Percentiles rank a stretch among this genome's conserved stretches.
These are phyloP conservation scores for Nicotiana knightiana DNA, from an alignment of 257 asterid genomes.

Conservation along the genomic window DNA sequence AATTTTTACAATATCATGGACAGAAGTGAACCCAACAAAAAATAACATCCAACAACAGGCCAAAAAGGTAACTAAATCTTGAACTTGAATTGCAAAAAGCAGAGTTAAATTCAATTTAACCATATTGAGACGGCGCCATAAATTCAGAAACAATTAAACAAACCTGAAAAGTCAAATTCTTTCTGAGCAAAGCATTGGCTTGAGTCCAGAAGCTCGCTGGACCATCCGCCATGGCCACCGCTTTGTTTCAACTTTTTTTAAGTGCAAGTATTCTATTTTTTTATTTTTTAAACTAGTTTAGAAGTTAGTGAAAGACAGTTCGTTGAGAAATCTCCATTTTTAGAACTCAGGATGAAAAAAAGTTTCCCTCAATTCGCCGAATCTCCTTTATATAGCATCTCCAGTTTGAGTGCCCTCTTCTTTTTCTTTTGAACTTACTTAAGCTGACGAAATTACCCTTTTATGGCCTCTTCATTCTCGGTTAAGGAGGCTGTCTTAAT, in stretches of 20 bases:
- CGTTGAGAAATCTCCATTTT: neutral
- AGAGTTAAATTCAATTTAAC: neutral
- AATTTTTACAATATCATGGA: neutral
- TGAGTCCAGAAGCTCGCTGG: constrained; percentile 73
- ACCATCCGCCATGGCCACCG: constrained; percentile 34
- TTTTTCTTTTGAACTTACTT: neutral
- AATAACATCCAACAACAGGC: neutral
- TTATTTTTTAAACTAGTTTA: neutral
- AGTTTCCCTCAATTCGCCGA: neutral
- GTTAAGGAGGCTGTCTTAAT: constrained; percentile 2
- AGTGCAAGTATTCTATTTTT: neutral
- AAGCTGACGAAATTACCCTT: constrained; percentile 35
- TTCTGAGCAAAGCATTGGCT: constrained; percentile 83
- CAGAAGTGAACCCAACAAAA: neutral
- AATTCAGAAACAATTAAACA: constrained; percentile 7
- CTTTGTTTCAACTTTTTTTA: neutral
- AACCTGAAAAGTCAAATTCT: constrained; percentile 84
- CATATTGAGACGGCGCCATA: neutral
- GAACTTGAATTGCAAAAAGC: neutral
- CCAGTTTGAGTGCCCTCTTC: neutral
- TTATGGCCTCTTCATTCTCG: neutral
- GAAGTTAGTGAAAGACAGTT: neutral
- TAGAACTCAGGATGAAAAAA: neutral
- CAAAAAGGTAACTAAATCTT: neutral
- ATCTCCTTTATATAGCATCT: neutral